Evolutionary conservation across 1,284 basidiomycete species (phyloP).

Genomic region (Trametes polyzona): DNA sequence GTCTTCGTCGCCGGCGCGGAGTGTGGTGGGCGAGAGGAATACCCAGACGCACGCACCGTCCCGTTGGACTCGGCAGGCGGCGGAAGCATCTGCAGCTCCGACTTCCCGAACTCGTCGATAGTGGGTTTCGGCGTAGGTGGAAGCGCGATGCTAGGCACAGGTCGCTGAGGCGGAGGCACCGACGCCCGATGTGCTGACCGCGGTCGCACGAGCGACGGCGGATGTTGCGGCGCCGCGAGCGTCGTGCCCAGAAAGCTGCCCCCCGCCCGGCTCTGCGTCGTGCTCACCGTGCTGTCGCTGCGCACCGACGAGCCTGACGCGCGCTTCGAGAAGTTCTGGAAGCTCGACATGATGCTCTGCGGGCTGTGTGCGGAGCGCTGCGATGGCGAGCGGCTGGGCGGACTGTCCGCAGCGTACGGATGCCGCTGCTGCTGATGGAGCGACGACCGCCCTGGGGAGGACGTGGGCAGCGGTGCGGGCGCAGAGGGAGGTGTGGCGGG

Average conservation of each 20-base stretch:
- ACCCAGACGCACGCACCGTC: conserved; percentile 19
- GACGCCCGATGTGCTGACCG: conserved; percentile 54
- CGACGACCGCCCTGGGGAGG: conserved; percentile 23
- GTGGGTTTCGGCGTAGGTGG: conserved; percentile 59
- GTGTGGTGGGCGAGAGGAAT: conserved; percentile 24
- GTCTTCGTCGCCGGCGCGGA: conserved; percentile 41
- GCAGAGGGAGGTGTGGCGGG: conserved; percentile 49
- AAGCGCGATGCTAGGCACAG: conserved; percentile 67
- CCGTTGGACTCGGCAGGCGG: conserved; percentile 34
- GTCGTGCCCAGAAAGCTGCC: conserved; percentile 27
- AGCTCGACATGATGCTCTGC: conserved; percentile 50
- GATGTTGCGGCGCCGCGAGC: conserved; percentile 12
- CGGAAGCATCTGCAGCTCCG: conserved; percentile 23
- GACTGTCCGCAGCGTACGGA: conserved; percentile 39
- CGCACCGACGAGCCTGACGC: conserved; percentile 57
- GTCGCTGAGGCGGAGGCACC: conserved; percentile 69
- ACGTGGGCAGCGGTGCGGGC: conserved; percentile 19
- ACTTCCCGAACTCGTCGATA: conserved; percentile 22
- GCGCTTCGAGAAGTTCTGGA: conserved; percentile 56
- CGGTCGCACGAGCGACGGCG: conserved; percentile 23
- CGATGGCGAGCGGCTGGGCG: conserved; percentile 50
- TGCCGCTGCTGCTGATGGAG: conserved; percentile 33
- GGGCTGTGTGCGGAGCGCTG: conserved; percentile 46
- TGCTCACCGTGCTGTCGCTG: conserved; percentile 52
- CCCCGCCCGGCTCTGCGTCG: conserved; percentile 40